These are phyloP conservation scores for Platanthera guangdongensis DNA, from an alignment of 106 monocot species.

Conservation along the genomic window DNA sequence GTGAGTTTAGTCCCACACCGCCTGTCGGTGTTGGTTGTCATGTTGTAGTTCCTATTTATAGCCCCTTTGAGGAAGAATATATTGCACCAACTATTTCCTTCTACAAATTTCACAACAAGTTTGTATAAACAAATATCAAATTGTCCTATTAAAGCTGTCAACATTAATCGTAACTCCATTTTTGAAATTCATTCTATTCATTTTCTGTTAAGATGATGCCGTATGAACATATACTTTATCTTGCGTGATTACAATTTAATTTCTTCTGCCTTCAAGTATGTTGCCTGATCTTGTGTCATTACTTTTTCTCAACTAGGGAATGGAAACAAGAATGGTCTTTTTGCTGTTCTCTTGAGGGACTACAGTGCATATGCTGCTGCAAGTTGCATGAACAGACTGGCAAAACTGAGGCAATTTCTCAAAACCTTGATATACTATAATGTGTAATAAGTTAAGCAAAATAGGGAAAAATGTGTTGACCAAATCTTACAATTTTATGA, in stretches of 20 bases:
- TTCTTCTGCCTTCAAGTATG: not conserved
- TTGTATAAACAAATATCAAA: not conserved
- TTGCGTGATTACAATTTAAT: not conserved
- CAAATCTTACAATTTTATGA: not conserved
- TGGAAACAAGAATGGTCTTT: conserved; percentile 90
- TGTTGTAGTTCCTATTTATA: too few relatives aligned
- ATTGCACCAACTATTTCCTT: too few relatives aligned
- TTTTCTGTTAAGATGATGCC: not conserved
- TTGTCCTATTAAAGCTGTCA: not conserved
- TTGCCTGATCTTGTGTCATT: conserved; percentile 1
- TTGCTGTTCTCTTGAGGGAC: conserved; percentile 86
- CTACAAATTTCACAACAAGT: not conserved
- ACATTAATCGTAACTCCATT: not conserved
- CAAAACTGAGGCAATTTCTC: conserved; percentile 76
- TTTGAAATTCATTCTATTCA: not conserved
- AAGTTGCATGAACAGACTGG: conserved; percentile 90
- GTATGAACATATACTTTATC: not conserved
- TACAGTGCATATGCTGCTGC: conserved; percentile 95
- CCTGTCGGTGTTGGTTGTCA: too few relatives aligned
- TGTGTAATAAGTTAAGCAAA: not conserved
- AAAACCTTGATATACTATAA: not conserved
- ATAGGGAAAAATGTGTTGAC: not conserved
- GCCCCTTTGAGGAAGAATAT: too few relatives aligned
- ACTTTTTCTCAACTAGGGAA: conserved; percentile 49
- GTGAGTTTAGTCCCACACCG: too few relatives aligned